These are phyloP conservation scores for Tetrapisispora iriomotensis DNA, from an alignment of 805 yeast genomes.

Conservation along the genomic window DNA sequence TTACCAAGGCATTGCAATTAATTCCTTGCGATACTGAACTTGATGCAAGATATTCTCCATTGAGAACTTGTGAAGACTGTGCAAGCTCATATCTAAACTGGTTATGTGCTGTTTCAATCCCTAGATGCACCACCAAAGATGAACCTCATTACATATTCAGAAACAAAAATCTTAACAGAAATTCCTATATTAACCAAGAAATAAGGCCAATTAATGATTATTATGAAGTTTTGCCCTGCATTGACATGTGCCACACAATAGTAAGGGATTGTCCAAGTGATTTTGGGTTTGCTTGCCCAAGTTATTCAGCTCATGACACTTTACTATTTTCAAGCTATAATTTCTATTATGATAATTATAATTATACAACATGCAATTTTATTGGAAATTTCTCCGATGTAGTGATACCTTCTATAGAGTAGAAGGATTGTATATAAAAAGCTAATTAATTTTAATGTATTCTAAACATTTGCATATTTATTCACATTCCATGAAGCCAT, in stretches of 20 bases:
- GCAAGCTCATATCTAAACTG: slow-evolving; percentile 63
- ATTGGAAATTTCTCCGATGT: slow-evolving; percentile 26
- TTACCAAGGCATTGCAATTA: slow-evolving; percentile 66
- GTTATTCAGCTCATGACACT: slow-evolving; percentile 6
- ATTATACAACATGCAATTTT: slow-evolving; percentile 34
- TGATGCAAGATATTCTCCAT: slow-evolving; percentile 64
- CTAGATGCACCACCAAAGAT: slow-evolving; percentile 61
- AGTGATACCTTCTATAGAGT: background rate
- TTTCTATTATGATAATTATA: slow-evolving; percentile 8
- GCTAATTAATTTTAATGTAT: too few species aligned
- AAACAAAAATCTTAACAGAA: slow-evolving; percentile 46
- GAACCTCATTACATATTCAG: slow-evolving; percentile 39
- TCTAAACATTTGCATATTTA: too few species aligned
- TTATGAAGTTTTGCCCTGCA: slow-evolving; percentile 80
- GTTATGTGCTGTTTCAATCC: slow-evolving; percentile 84
- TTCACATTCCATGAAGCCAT: too few species aligned
- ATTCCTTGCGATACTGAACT: slow-evolving; percentile 61
- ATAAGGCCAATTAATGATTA: slow-evolving; percentile 49
- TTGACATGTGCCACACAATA: slow-evolving; percentile 66
- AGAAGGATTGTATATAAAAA: background rate
- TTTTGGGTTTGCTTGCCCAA: slow-evolving; percentile 71
- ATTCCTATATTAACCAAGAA: slow-evolving; percentile 42
- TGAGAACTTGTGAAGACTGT: slow-evolving; percentile 68
- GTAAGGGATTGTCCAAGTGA: slow-evolving; percentile 77
- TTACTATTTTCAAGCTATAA: slow-evolving; percentile 26